Percentiles rank a stretch among this genome's conserved stretches.
Evolutionary conservation across 306 rosid genomes (phyloP).

Genomic region (Rosa rugosa): DNA sequence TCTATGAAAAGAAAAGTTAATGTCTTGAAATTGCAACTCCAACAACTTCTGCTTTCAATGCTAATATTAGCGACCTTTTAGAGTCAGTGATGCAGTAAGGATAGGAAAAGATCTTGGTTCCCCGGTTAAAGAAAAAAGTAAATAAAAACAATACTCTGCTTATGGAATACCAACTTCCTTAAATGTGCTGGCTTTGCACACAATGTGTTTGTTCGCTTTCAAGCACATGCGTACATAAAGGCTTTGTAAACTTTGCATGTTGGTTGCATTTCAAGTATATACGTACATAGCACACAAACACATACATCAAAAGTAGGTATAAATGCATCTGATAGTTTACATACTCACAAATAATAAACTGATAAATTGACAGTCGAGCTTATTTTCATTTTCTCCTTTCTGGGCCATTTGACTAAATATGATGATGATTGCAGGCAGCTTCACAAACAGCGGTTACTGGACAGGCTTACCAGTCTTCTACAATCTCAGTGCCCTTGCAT

Average conservation of each 20-base stretch:
- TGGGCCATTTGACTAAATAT: background rate
- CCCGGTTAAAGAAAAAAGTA: background rate
- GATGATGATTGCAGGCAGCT: slow-evolving; percentile 55
- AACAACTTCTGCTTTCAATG: background rate
- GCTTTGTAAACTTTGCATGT: background rate
- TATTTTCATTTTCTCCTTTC: background rate
- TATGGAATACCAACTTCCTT: background rate
- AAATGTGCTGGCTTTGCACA: background rate
- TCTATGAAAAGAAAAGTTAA: background rate
- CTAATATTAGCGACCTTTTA: background rate
- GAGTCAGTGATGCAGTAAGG: background rate
- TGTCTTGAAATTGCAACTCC: background rate
- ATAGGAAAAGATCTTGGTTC: background rate
- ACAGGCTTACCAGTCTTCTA: slow-evolving; percentile 39
- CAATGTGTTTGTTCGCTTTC: background rate
- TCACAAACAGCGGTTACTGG: slow-evolving; percentile 31
- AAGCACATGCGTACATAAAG: background rate
- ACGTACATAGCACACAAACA: background rate
- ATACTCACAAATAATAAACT: background rate
- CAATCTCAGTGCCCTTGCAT: slow-evolving; percentile 38
- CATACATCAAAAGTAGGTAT: background rate
- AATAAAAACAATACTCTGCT: background rate
- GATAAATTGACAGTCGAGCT: background rate
- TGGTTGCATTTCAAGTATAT: background rate
- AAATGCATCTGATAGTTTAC: background rate